These are phyloP conservation scores for Hanseniaspora mollemarum DNA, from an alignment of 805 yeast species.

Conservation along the genomic window DNA sequence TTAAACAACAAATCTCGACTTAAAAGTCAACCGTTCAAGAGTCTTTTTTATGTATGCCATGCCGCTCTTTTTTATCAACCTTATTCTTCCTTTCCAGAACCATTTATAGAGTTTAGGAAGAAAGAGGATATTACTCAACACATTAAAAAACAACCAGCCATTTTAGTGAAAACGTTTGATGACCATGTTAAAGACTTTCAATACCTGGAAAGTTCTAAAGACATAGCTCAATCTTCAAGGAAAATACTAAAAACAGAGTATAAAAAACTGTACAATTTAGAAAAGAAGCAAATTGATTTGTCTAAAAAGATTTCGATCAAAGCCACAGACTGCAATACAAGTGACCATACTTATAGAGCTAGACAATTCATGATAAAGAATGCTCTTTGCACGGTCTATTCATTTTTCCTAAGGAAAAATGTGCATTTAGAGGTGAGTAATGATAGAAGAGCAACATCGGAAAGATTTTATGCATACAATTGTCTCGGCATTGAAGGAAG, in stretches of 20 bases:
- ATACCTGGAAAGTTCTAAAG: background rate
- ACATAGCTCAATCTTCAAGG: background rate
- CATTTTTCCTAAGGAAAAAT: background rate
- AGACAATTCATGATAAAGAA: background rate
- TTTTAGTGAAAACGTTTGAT: background rate
- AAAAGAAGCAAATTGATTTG: background rate
- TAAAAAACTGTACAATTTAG: background rate
- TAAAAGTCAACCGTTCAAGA: too few relatives aligned
- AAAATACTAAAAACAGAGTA: background rate
- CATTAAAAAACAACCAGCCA: background rate
- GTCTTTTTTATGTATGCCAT: too few relatives aligned
- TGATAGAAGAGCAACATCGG: background rate
- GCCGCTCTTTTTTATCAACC: background rate
- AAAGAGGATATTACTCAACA: background rate
- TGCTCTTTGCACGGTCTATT: background rate
- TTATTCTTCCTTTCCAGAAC: background rate
- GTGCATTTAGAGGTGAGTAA: background rate
- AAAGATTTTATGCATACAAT: background rate
- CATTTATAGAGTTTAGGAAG: background rate
- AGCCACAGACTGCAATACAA: too few relatives aligned
- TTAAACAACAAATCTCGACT: too few relatives aligned
- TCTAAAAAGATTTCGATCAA: too few relatives aligned
- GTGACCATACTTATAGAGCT: too few relatives aligned
- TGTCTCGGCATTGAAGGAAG: background rate
- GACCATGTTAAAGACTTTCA: background rate